These are phyloP conservation scores for Firmiana major DNA, from an alignment of 345 rosid genomes.

Conservation along the genomic window DNA sequence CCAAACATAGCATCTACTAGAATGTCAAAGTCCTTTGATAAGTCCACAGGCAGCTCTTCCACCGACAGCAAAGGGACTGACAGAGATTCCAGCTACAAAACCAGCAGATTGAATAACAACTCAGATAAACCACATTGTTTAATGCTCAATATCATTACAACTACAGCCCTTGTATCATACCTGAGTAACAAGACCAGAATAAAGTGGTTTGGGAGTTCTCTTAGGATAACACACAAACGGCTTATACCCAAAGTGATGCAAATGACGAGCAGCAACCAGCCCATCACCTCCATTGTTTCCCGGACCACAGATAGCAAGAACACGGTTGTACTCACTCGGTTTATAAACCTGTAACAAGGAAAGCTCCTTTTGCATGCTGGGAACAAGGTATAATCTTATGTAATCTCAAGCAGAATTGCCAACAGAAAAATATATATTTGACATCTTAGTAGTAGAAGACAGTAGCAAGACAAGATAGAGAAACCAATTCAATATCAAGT, in stretches of 20 bases:
- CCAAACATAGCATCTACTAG: slow-evolving; percentile 86
- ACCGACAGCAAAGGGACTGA: slow-evolving; percentile 66
- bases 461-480: background rate
- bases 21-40: slow-evolving; percentile 68
- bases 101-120: background rate
- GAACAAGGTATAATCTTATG: background rate
- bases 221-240: slow-evolving; percentile 75
- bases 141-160: background rate
- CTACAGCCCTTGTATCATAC: slow-evolving; percentile 22
- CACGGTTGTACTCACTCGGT: slow-evolving; percentile 32
- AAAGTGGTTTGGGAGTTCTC: slow-evolving; percentile 70
- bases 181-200: slow-evolving; percentile 80
- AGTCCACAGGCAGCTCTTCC: slow-evolving; percentile 63
- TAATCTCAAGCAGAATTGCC: slow-evolving; percentile 2
- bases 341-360: slow-evolving; percentile 11
- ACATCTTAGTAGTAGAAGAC: background rate
- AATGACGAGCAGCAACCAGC: slow-evolving; percentile 42
- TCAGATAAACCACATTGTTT: background rate
- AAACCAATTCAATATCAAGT: background rate
- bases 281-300: slow-evolving; percentile 99
- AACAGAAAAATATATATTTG: background rate
- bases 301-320: slow-evolving; percentile 83
- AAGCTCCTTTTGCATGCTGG: background rate
- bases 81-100: slow-evolving; percentile 24
- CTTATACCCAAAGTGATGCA: slow-evolving; percentile 79